Conservation (phyloP, 306 rosid species). For the Prunus persica region DNA sequence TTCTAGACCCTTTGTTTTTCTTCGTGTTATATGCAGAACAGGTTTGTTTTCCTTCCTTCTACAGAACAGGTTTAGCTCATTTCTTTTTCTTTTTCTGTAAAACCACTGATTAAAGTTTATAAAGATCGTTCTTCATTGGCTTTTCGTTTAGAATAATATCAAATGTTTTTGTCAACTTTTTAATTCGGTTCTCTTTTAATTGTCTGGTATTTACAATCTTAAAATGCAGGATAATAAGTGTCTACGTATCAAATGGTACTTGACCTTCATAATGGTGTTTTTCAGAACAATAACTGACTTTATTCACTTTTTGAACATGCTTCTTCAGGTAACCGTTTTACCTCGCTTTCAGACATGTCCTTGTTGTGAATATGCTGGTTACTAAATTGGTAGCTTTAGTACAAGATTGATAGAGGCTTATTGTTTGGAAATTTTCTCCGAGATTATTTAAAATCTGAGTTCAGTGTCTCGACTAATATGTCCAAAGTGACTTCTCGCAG, state of each 20-base stretch:
- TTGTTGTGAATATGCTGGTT: background rate
- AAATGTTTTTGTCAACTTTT: background rate
- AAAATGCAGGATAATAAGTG: conserved; percentile 44
- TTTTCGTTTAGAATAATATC: background rate
- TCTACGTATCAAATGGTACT: conserved; percentile 34
- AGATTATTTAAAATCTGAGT: too few relatives aligned
- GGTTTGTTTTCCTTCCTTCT: conserved; percentile 26
- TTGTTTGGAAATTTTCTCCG: too few relatives aligned
- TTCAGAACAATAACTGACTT: conserved; percentile 66
- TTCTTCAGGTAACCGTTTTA: conserved; percentile 64
- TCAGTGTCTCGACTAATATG: background rate
- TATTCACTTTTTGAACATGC: conserved; percentile 57
- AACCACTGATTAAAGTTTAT: background rate
- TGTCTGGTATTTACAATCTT: background rate
- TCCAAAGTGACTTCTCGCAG: conserved; percentile 26
- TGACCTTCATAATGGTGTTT: conserved; percentile 46
- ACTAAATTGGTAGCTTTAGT: background rate
- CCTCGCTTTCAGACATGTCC: background rate
- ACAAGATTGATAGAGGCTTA: background rate
- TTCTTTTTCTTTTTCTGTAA: conserved; percentile 7
- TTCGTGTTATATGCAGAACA: conserved; percentile 34
- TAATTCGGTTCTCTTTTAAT: background rate
- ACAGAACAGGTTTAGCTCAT: background rate
- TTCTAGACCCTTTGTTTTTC: conserved; percentile 62
- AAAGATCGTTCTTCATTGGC: background rate